Conservation (phyloP, 768 basidiomycete species). For the Serendipita indica region DNA sequence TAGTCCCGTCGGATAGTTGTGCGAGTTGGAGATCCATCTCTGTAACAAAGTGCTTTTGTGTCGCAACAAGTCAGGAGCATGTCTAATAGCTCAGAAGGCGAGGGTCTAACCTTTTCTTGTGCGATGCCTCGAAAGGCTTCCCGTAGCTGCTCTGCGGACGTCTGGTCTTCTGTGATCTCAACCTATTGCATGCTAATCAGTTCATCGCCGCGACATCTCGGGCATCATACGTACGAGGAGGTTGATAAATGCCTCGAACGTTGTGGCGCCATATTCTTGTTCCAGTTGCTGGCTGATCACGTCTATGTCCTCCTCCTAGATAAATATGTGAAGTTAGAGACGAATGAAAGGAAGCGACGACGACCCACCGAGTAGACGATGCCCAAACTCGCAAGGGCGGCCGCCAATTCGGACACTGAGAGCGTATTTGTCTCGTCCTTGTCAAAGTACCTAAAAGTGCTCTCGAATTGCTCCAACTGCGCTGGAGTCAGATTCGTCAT, state of each 20-base stretch:
- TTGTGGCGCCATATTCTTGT: conserved; percentile 73
- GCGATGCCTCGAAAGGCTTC: conserved; percentile 91
- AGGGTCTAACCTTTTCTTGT: conserved; percentile 45
- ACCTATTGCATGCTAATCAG: conserved; percentile 36
- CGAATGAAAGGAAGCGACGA: no score
- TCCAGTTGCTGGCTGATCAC: conserved; percentile 67
- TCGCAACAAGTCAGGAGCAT: background rate
- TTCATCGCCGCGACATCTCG: background rate
- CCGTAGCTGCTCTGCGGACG: conserved; percentile 78
- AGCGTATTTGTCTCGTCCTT: conserved; percentile 84
- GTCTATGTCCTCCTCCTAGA: conserved; percentile 74
- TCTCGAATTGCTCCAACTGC: conserved; percentile 91
- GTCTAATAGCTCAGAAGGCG: background rate
- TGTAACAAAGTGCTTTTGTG: conserved; percentile 70
- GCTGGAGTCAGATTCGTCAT: conserved; percentile 92
- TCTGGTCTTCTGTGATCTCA: conserved; percentile 91
- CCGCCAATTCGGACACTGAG: conserved; percentile 71
- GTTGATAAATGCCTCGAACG: conserved; percentile 88
- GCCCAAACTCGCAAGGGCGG: conserved; percentile 85
- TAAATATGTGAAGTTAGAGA: background rate
- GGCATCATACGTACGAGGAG: conserved; percentile 47
- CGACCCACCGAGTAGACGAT: conserved; percentile 69
- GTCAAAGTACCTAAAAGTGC: conserved; percentile 96
- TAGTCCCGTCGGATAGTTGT: conserved; percentile 54
- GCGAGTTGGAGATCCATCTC: conserved; percentile 84